These are phyloP conservation scores for Diospyros lotus DNA, from an alignment of 148 eudicot species.

Conservation along the genomic window DNA sequence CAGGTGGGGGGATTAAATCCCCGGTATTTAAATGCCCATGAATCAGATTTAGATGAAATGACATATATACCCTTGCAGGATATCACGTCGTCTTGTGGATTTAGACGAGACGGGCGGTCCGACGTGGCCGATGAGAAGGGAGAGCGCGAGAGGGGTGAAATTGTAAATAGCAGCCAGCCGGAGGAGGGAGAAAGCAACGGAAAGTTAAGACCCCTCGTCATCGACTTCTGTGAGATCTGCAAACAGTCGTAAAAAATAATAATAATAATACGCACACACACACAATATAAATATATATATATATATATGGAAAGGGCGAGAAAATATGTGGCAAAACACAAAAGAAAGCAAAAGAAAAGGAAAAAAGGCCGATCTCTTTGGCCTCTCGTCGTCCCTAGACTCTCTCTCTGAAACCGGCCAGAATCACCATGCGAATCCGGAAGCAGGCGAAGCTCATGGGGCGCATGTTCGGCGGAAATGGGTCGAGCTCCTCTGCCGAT, in stretches of 20 bases:
- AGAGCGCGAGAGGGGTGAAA: background rate
- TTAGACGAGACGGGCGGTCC: too few species aligned
- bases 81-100: too few species aligned
- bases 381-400: background rate
- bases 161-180: background rate
- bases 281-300: background rate
- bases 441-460: constrained; percentile 17
- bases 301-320: background rate
- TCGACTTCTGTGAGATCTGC: constrained; percentile 22
- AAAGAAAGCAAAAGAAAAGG: constrained; percentile 3
- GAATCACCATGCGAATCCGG: constrained; percentile 15
- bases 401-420: background rate
- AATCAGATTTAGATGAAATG: too few species aligned
- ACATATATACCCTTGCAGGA: too few species aligned
- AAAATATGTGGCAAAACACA: background rate
- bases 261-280: too few species aligned
- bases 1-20: too few species aligned
- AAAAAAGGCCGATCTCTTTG: background rate
- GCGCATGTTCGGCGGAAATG: too few species aligned
- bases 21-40: too few species aligned
- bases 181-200: constrained; percentile 1
- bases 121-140: too few species aligned
- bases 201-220: constrained; percentile 4
- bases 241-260: background rate
- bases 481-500: background rate